Evolutionary conservation across 805 yeast species (phyloP).

Genomic region (Debaryomyces hansenii): DNA sequence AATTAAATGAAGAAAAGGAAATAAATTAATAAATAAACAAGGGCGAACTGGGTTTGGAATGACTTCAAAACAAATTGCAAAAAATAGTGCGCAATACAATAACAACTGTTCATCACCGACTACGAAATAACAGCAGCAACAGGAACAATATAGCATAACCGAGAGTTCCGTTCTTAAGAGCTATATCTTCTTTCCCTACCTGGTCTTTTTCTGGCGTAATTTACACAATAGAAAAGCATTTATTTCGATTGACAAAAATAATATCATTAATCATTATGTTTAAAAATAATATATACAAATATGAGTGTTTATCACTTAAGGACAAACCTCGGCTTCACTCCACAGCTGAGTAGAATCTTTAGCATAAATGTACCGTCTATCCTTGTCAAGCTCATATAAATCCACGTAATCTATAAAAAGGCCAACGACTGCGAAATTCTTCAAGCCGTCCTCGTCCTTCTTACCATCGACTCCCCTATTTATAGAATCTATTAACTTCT

Average conservation of each 20-base stretch:
- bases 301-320: constrained; percentile 32
- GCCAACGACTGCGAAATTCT: constrained; percentile 68
- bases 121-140: no score
- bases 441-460: constrained; percentile 58
- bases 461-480: constrained; percentile 83
- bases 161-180: no score
- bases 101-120: background rate
- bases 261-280: background rate
- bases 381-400: constrained; percentile 58
- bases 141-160: no score
- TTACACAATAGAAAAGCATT: no score
- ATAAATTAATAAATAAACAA: constrained; percentile 9
- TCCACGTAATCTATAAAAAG: constrained; percentile 73
- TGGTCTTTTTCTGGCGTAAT: no score
- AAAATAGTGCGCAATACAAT: constrained; percentile 3
- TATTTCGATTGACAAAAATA: no score
- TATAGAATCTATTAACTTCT: constrained; percentile 64
- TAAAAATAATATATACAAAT: background rate
- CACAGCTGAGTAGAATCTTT: constrained; percentile 61
- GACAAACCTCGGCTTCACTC: constrained; percentile 79
- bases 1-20: constrained; percentile 2
- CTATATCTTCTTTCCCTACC: no score
- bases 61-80: constrained; percentile 7
- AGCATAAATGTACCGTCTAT: constrained; percentile 53
- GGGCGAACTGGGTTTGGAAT: constrained; percentile 5